Base-by-base conservation (phyloP, 805 yeast genomes). In the Barnettozyma botsteinii region DNA sequence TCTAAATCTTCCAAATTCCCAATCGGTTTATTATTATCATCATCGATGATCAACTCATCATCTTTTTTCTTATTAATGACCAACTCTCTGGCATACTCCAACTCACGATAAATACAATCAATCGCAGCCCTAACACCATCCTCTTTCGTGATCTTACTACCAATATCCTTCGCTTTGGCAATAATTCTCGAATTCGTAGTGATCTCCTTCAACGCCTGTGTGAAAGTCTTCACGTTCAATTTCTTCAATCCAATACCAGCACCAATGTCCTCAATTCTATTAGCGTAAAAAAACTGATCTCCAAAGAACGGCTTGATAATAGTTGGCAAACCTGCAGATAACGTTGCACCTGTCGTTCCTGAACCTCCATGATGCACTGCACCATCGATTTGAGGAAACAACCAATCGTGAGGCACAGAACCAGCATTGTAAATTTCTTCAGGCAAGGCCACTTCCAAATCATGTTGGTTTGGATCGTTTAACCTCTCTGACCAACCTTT, bases 311-410 rank as follows among this genome's bases (percentile, higher is more conserved):
- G 98, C 59, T 89, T 91, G 51, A 91, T 78, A 25, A 91, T 73
- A 0, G 95, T 87, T 1, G 98, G 97, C 24, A 84, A 60, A 0
- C 98, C 98, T 12, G 85, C 82, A 46, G 89, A 68, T 40, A 91
- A 59, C 2, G 94, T 74, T 0, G 96, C 96, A 7, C 98, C 98
- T 0, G 97, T 91, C 0, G 97, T 86, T 2, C 98, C 98, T 0
- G 95, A 82, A 0, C 98, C 98, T 29, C 98, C 98, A 58, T 91
- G 98, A 57, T 91, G 98, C 4, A 91, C 96, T 0, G 95, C 95
- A 0, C 91, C 96, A 62, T 91, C 96, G 32, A 91, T 67, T 45
- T 76, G 78, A 0, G 91, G 83, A 61, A 91, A 91, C 27, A 91
- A 65, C 98, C 98, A 91, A 56, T 88, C 96, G 57, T 91, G 98